These are phyloP conservation scores for Ascochyta lentis DNA, from an alignment of 2,329 filamentous ascomycete species.

Conservation along the genomic window DNA sequence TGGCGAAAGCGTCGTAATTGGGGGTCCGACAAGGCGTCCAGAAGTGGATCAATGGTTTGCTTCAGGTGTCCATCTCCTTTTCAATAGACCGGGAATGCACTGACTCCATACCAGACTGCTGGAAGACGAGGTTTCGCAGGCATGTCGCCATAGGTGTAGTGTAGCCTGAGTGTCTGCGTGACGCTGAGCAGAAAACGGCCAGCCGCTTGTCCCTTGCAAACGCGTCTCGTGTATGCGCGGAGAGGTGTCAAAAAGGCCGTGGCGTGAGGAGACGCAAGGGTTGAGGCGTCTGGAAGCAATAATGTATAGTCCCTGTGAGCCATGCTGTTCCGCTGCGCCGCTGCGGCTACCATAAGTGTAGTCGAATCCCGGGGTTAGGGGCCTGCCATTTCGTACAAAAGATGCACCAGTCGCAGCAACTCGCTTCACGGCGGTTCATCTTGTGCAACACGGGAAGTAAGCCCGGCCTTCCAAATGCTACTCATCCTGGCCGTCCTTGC, in stretches of 20 bases:
- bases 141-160: not conserved
- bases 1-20: slow-evolving; percentile 6
- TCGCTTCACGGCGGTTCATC: slow-evolving; percentile 17
- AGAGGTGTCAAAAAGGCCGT: not conserved
- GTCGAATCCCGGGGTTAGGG: slow-evolving; percentile 11
- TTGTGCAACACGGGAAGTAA: slow-evolving; percentile 11
- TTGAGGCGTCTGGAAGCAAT: not conserved
- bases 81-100: slow-evolving; percentile 15
- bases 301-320: not conserved
- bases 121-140: slow-evolving; percentile 6
- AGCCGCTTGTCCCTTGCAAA: slow-evolving; percentile 7
- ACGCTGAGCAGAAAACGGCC: not conserved
- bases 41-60: slow-evolving; percentile 16
- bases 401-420: slow-evolving; percentile 9
- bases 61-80: slow-evolving; percentile 18
- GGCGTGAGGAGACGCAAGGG: slow-evolving; percentile 2
- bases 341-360: slow-evolving; percentile 12
- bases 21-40: slow-evolving; percentile 7
- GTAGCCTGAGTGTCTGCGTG: not conserved
- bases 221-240: slow-evolving; percentile 8
- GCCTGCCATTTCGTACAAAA: slow-evolving; percentile 10
- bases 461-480: slow-evolving; percentile 7
- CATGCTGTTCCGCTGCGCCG: slow-evolving; percentile 15
- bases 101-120: slow-evolving; percentile 9
- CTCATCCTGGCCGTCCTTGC: slow-evolving; percentile 17